Evolutionary conservation across 768 basidiomycete species (phyloP).

Genomic region (Calocybe cyanea): DNA sequence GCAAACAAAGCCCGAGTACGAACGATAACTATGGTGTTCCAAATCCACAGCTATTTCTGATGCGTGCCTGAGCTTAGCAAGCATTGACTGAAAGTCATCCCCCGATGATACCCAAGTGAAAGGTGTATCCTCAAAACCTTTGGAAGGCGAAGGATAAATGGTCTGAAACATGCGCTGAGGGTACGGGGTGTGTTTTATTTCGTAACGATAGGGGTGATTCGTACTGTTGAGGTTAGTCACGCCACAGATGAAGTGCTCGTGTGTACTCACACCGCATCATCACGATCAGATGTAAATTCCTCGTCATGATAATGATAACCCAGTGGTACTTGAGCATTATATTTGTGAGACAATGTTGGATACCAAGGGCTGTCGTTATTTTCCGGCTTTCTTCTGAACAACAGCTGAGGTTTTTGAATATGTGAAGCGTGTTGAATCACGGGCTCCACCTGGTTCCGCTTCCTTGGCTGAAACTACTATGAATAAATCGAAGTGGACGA

Average conservation of each 20-base stretch:
- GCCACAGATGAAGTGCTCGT: not conserved
- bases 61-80: slow-evolving; percentile 60
- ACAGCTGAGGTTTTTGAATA: slow-evolving; percentile 78
- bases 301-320: slow-evolving; percentile 49
- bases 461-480: slow-evolving; percentile 19
- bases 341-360: slow-evolving; percentile 71
- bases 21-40: slow-evolving; percentile 88
- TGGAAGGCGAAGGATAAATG: slow-evolving; percentile 46
- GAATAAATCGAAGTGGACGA: slow-evolving; percentile 6
- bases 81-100: slow-evolving; percentile 54
- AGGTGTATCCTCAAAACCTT: slow-evolving; percentile 60
- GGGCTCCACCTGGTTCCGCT: slow-evolving; percentile 49
- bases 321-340: slow-evolving; percentile 81
- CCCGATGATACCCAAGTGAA: slow-evolving; percentile 69
- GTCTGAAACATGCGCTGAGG: slow-evolving; percentile 64
- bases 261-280: slow-evolving; percentile 27
- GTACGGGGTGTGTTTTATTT: slow-evolving; percentile 71
- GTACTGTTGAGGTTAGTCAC: slow-evolving; percentile 20
- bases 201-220: slow-evolving; percentile 81
- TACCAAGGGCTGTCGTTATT: slow-evolving; percentile 65
- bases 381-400: slow-evolving; percentile 57
- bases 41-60: slow-evolving; percentile 89
- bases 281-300: slow-evolving; percentile 18
- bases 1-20: slow-evolving; percentile 85
- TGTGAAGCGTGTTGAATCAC: slow-evolving; percentile 71